Conservation (phyloP, 495 filamentous ascomycete genomes). For the Barbatosphaeria neglecta region DNA sequence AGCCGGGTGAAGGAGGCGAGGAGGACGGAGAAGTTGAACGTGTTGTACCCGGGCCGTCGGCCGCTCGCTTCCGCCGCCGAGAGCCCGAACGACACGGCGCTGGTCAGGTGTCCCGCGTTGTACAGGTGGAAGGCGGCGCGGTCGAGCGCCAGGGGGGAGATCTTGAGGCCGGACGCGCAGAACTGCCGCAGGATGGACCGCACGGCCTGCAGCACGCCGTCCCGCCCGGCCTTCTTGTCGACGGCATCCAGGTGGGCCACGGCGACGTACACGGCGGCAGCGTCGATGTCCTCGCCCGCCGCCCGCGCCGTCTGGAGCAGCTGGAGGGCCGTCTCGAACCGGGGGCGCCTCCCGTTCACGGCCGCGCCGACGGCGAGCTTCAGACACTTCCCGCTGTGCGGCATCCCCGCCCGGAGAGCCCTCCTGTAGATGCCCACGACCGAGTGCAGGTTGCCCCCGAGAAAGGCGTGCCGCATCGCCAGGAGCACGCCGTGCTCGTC, state of each 20-base stretch:
- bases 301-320: constrained; percentile 21
- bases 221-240: background rate
- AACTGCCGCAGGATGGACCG: constrained; percentile 15
- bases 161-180: constrained; percentile 13
- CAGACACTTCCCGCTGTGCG: constrained; percentile 15
- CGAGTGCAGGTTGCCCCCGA: constrained; percentile 3
- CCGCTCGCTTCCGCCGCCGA: constrained; percentile 17
- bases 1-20: constrained; percentile 25
- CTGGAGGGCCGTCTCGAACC: constrained; percentile 9
- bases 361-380: constrained; percentile 28
- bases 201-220: constrained; percentile 9
- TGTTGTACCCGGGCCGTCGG: constrained; percentile 18
- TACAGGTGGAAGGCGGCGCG: constrained; percentile 24
- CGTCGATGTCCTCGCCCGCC: constrained; percentile 20
- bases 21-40: constrained; percentile 26
- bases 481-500: constrained; percentile 16
- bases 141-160: constrained; percentile 20
- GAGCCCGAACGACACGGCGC: constrained; percentile 20
- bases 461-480: constrained; percentile 25
- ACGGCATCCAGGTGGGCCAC: constrained; percentile 10
- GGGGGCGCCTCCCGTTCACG: constrained; percentile 8
- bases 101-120: constrained; percentile 12
- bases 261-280: constrained; percentile 19
- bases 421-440: constrained; percentile 25
- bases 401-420: constrained; percentile 18